Percentiles rank a stretch among this genome's conserved stretches.
Evolutionary conservation across 2,329 filamentous ascomycete species (phyloP).

Genomic region (Monilinia laxa): DNA sequence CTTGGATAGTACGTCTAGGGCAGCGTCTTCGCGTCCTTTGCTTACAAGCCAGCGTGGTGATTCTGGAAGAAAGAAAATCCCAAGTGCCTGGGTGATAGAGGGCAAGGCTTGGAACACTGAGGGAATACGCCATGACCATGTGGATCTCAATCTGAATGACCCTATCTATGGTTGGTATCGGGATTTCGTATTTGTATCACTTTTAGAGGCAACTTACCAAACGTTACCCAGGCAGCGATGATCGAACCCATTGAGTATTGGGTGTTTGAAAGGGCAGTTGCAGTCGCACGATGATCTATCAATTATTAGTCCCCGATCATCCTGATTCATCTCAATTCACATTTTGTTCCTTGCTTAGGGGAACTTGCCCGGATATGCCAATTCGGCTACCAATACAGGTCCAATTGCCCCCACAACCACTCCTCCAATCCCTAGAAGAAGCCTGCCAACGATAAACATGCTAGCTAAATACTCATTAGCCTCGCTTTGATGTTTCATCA

Average conservation of each 20-base stretch:
- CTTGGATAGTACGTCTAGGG: conserved; percentile 50
- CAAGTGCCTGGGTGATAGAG: conserved; percentile 39
- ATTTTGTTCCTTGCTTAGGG: no score
- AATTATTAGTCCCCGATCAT: neutral
- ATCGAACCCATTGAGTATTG: conserved; percentile 42
- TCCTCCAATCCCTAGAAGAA: conserved; percentile 21
- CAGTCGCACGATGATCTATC: conserved; percentile 38
- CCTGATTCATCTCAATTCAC: neutral
- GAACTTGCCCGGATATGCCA: conserved; percentile 22
- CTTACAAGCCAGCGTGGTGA: conserved; percentile 60
- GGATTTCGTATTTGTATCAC: no score
- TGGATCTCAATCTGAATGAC: conserved; percentile 24
- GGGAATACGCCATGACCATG: conserved; percentile 31
- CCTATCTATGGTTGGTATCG: conserved; percentile 1
- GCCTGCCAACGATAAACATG: conserved; percentile 22
- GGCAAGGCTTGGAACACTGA: conserved; percentile 28
- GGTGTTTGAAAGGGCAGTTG: conserved; percentile 42
- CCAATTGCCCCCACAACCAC: conserved; percentile 28
- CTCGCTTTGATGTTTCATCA: neutral
- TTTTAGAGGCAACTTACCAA: conserved; percentile 22
- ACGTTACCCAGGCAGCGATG: conserved; percentile 46
- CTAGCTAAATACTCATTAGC: neutral
- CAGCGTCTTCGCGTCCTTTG: conserved; percentile 52
- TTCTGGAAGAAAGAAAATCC: conserved; percentile 55
- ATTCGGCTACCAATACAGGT: conserved; percentile 25